Conservation (phyloP, 345 rosid species). For the Eucalyptus paniculata region DNA sequence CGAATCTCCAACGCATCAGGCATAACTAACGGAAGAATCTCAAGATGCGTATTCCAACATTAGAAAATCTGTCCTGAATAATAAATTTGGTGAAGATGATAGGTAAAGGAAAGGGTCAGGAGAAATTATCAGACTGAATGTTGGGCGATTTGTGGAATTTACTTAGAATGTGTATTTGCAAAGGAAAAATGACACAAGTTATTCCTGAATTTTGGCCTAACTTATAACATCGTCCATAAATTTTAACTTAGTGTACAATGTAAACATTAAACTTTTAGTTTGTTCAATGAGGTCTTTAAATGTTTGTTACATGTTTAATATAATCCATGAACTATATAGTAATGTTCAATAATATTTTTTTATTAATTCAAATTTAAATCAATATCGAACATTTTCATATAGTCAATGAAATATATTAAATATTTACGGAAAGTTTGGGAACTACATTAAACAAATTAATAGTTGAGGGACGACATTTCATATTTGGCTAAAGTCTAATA, state of each 20-base stretch:
- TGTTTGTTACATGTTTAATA: not conserved
- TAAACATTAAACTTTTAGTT: not conserved
- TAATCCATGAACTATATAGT: not conserved
- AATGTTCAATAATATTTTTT: accelerated
- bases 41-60: not conserved
- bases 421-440: accelerated
- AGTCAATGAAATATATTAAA: not conserved
- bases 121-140: not conserved
- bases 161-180: not conserved
- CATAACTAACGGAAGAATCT: not conserved
- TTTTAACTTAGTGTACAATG: accelerated
- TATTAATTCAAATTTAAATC: too few species aligned
- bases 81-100: not conserved
- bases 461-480: accelerated
- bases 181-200: not conserved
- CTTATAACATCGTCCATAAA: not conserved
- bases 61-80: not conserved
- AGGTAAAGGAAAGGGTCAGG: not conserved
- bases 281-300: not conserved
- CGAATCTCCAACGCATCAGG: not conserved
- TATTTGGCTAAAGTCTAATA: not conserved
- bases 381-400: too few species aligned
- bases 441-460: too few species aligned
- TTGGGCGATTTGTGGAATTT: not conserved
- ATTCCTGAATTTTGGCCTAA: too few species aligned